Evolutionary conservation across 371 early-diverging fungal genomes (phyloP).

Genomic region (Rhizopus microsporus): DNA sequence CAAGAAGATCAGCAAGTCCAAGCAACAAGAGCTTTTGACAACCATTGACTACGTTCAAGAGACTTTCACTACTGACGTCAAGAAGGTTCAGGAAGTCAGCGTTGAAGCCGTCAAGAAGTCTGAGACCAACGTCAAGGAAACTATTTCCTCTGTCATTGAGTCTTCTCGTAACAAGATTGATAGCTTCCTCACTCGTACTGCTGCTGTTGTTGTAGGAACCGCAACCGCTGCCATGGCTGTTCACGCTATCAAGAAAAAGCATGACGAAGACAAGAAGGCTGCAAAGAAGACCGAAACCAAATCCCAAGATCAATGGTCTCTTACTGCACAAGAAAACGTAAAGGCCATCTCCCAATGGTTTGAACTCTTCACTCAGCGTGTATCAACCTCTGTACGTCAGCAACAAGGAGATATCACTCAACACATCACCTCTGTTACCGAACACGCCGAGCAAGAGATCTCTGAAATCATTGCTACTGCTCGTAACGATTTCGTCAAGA

Average conservation of each 20-base stretch:
- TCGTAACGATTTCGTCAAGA: slow-evolving; percentile 28
- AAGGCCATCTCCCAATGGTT: slow-evolving; percentile 30
- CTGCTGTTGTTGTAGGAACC: slow-evolving; percentile 26
- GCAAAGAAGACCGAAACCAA: slow-evolving; percentile 14
- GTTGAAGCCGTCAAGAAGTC: slow-evolving; percentile 37
- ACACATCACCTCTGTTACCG: slow-evolving; percentile 8
- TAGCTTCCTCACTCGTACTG: slow-evolving; percentile 16
- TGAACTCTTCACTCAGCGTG: slow-evolving; percentile 24
- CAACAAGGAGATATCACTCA: slow-evolving; percentile 12
- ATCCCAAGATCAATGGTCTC: slow-evolving; percentile 8
- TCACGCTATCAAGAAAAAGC: slow-evolving; percentile 21
- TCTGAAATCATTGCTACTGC: slow-evolving; percentile 24
- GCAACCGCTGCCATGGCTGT: slow-evolving; percentile 27
- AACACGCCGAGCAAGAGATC: slow-evolving; percentile 33
- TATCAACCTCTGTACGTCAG: slow-evolving; percentile 13
- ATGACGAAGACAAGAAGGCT: slow-evolving; percentile 6
- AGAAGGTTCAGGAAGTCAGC: slow-evolving; percentile 27
- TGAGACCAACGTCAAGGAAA: slow-evolving; percentile 59
- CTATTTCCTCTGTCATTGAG: slow-evolving; percentile 12
- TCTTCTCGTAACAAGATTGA: slow-evolving; percentile 28
- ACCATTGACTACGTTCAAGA: slow-evolving; percentile 21
- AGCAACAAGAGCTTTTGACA: slow-evolving; percentile 20
- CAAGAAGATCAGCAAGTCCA: slow-evolving; percentile 24
- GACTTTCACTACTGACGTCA: slow-evolving; percentile 18
- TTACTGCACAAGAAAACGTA: slow-evolving; percentile 28